A percentile compares a stretch with the other conserved stretches of the same genome.
Conservation (phyloP, 2,329 filamentous ascomycete genomes). For the Falciphora oryzae region DNA sequence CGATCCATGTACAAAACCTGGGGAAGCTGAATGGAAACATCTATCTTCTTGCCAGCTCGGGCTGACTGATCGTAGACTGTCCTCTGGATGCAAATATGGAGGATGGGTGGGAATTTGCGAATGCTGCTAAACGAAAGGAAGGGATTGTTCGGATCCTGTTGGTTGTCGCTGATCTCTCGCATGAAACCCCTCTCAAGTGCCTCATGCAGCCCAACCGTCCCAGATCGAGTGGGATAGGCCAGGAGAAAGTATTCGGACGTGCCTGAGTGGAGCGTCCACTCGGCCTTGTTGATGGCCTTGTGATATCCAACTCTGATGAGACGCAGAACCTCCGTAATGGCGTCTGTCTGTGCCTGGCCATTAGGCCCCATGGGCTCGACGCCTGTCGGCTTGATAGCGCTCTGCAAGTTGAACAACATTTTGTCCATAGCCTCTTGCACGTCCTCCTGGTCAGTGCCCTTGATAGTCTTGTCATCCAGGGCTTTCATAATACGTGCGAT, state of each 20-base stretch:
- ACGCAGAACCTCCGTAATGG: constrained; percentile 66
- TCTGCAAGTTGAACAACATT: constrained; percentile 84
- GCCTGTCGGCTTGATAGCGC: constrained; percentile 70
- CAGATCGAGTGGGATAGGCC: constrained; percentile 48
- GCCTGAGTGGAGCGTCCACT: constrained; percentile 32
- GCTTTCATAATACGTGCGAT: constrained; percentile 31
- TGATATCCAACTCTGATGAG: constrained; percentile 56
- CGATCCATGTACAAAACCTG: constrained; percentile 81
- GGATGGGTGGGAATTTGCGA: constrained; percentile 69
- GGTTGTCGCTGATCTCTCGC: constrained; percentile 65
- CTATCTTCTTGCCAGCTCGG: constrained; percentile 57
- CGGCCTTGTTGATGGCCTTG: constrained; percentile 41
- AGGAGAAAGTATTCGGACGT: constrained; percentile 55
- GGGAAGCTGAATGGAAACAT: constrained; percentile 70
- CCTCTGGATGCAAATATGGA: constrained; percentile 86
- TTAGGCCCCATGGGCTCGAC: constrained; percentile 40
- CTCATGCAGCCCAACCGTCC: constrained; percentile 64
- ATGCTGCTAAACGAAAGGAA: constrained; percentile 65
- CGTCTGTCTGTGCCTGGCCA: constrained; percentile 71
- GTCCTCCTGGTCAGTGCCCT: constrained; percentile 74
- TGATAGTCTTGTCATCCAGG: constrained; percentile 39
- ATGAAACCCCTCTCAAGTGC: constrained; percentile 85
- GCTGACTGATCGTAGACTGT: constrained; percentile 56
- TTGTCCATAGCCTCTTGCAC: constrained; percentile 94
- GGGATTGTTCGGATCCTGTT: constrained; percentile 33